Conservation (phyloP, 441 rosid species). For the Adansonia grandidieri region DNA sequence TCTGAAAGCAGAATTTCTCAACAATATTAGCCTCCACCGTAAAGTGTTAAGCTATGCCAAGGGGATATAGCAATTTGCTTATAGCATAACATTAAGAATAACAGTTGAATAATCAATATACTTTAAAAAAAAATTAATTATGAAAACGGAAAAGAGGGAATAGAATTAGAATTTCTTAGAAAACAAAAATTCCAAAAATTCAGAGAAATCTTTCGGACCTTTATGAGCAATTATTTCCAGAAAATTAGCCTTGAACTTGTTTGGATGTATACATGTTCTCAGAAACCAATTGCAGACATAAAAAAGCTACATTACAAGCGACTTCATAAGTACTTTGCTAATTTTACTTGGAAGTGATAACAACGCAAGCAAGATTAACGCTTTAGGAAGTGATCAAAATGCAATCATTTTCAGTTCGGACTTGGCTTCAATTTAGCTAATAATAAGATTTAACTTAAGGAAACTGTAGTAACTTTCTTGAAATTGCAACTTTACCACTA, state of each 20-base stretch:
- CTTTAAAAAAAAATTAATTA: neutral
- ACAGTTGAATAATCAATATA: neutral
- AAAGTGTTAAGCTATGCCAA: neutral
- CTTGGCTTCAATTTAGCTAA: neutral
- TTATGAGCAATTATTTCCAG: neutral
- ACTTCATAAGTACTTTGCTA: too few relatives aligned
- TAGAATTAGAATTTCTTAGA: neutral
- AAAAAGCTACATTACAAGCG: neutral
- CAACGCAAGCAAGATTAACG: neutral
- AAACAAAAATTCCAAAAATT: neutral
- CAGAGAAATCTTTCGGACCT: neutral
- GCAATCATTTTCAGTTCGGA: neutral
- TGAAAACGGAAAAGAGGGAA: neutral
- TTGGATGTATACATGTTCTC: neutral
- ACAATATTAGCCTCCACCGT: neutral
- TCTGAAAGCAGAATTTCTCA: slow-evolving; percentile 41
- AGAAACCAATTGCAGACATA: neutral
- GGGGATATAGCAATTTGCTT: neutral
- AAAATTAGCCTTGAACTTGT: neutral
- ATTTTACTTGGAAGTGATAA: too few relatives aligned
- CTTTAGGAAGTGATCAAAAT: too few relatives aligned
- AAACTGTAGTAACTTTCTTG: neutral
- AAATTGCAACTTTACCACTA: neutral
- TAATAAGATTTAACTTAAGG: neutral
- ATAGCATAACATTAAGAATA: neutral